Conservation (phyloP, 139 green algal species). For the Micromonas commoda region DNA sequence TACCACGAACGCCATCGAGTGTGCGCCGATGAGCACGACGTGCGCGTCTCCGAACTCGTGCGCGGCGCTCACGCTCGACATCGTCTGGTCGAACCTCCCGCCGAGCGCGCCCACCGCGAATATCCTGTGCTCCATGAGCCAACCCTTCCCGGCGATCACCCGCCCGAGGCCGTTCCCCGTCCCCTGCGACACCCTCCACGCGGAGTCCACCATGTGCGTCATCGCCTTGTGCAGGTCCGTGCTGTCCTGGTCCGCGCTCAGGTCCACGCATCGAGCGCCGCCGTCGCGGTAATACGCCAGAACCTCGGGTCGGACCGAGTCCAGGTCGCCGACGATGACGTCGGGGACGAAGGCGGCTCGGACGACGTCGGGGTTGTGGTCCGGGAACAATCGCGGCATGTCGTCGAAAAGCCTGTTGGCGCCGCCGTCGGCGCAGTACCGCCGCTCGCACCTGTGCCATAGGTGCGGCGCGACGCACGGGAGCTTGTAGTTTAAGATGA, state of each 20-base stretch:
- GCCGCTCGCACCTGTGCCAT: constrained; percentile 17
- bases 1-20: constrained; percentile 74
- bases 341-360: constrained; percentile 51
- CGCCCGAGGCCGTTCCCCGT: not conserved
- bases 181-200: not conserved
- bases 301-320: constrained; percentile 64
- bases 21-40: constrained; percentile 72
- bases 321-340: constrained; percentile 76
- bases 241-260: constrained; percentile 74
- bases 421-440: constrained; percentile 85
- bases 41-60: constrained; percentile 52
- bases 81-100: constrained; percentile 84
- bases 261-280: constrained; percentile 48
- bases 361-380: constrained; percentile 16
- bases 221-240: constrained; percentile 83
- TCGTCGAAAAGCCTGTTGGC: constrained; percentile 81
- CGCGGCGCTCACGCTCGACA: constrained; percentile 75
- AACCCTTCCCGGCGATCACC: not conserved
- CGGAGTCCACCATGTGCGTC: constrained; percentile 18
- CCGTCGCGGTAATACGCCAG: constrained; percentile 50
- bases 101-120: constrained; percentile 68
- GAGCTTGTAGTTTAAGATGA: constrained; percentile 13
- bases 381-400: constrained; percentile 46
- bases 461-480: not conserved
- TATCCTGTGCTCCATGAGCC: constrained; percentile 11